phyloP scores from a whole-genome alignment of 345 rosid species.

The Aegle marmelos region DNA sequence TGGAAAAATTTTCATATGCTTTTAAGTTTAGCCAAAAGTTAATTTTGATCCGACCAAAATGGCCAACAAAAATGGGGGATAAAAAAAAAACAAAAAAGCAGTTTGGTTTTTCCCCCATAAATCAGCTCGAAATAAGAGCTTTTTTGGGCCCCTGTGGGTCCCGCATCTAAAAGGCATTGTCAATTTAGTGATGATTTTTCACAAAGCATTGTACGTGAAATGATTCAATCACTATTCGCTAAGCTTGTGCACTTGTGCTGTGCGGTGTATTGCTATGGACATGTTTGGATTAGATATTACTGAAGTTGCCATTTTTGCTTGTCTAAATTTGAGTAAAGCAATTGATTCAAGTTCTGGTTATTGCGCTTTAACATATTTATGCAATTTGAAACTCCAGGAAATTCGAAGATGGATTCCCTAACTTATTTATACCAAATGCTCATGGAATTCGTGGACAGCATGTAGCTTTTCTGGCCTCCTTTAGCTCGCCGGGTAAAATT shows the following conservation, averaged over 20 bases:
- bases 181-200: too few relatives aligned
- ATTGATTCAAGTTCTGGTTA: not conserved
- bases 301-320: not conserved
- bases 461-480: constrained; percentile 92
- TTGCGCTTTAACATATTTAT: not conserved
- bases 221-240: not conserved
- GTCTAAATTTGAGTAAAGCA: not conserved
- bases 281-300: not conserved
- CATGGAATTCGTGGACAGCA: constrained; percentile 88
- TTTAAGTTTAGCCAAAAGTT: not conserved
- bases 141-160: not conserved
- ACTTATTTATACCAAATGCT: constrained; percentile 92
- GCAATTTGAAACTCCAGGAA: constrained; percentile 39
- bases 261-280: not conserved
- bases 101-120: not conserved
- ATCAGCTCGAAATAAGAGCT: not conserved
- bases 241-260: not conserved
- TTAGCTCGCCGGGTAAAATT: constrained; percentile 84
- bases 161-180: not conserved
- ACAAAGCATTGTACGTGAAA: not conserved
- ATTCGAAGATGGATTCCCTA: constrained; percentile 93
- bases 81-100: too few relatives aligned
- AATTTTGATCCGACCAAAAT: not conserved
- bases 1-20: not conserved
- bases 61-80: too few relatives aligned